These are phyloP conservation scores for Sodiomyces alkalinus DNA, from an alignment of 2,329 filamentous ascomycete genomes.

Conservation along the genomic window DNA sequence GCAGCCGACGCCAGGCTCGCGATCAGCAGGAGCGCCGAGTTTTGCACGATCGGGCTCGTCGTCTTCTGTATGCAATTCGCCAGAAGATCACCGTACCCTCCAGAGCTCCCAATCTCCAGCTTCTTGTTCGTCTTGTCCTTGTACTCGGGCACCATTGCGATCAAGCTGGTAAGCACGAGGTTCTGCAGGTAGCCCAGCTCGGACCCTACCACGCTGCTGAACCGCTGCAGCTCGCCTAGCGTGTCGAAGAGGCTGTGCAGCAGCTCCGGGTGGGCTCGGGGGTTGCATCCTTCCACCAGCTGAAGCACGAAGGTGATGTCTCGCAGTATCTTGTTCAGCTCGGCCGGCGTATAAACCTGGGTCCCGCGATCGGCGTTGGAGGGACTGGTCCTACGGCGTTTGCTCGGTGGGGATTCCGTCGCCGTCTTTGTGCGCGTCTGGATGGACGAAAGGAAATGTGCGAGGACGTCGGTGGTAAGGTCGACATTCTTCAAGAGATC, in stretches of 20 bases:
- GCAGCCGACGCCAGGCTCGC: slow-evolving; percentile 75
- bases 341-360: slow-evolving; percentile 45
- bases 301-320: slow-evolving; percentile 80
- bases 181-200: slow-evolving; percentile 85
- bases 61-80: slow-evolving; percentile 91
- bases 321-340: slow-evolving; percentile 52
- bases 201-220: slow-evolving; percentile 65
- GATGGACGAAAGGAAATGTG: slow-evolving; percentile 57
- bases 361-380: slow-evolving; percentile 43
- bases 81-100: slow-evolving; percentile 75
- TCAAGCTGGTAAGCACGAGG: slow-evolving; percentile 64
- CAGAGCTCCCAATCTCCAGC: slow-evolving; percentile 58
- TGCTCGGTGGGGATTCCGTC: slow-evolving; percentile 56
- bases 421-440: slow-evolving; percentile 60
- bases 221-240: slow-evolving; percentile 75
- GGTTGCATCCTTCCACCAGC: slow-evolving; percentile 66
- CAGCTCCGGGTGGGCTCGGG: slow-evolving; percentile 60
- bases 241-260: slow-evolving; percentile 68
- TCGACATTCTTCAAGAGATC: slow-evolving; percentile 59
- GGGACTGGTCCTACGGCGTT: slow-evolving; percentile 65
- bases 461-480: slow-evolving; percentile 58
- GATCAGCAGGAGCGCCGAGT: slow-evolving; percentile 74
- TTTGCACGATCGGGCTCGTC: slow-evolving; percentile 84
- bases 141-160: slow-evolving; percentile 69
- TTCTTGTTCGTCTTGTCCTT: slow-evolving; percentile 39